Conservation (phyloP, 495 filamentous ascomycete genomes). For the Hypoxylon fragiforme region DNA sequence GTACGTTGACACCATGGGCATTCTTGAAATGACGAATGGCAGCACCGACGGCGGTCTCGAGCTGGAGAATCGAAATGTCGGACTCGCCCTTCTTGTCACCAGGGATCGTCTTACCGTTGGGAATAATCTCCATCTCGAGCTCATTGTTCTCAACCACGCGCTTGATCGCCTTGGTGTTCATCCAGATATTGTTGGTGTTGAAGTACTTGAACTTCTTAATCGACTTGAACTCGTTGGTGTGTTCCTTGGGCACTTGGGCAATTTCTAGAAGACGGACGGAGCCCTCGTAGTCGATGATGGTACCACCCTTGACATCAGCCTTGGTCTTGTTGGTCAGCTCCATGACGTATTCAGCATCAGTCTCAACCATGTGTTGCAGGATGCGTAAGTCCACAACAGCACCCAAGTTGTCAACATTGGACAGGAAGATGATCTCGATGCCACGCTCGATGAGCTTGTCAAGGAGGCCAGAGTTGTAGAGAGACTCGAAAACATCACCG, state of each 20-base stretch:
- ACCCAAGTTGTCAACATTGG: conserved; percentile 98
- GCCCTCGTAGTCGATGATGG: conserved; percentile 99
- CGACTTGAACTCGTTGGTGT: conserved; percentile 99
- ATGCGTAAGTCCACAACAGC: conserved; percentile 97
- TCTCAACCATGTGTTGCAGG: conserved; percentile 98
- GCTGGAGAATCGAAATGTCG: conserved; percentile 93
- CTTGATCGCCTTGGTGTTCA: conserved; percentile 97
- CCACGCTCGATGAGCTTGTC: conserved; percentile 93
- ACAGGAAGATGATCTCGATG: conserved; percentile 97
- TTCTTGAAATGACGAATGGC: conserved; percentile 99
- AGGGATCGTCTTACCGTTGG: conserved; percentile 97
- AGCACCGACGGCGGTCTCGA: conserved; percentile 97
- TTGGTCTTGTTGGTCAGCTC: conserved; percentile 99
- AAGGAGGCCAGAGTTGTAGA: conserved; percentile 98
- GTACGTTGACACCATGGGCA: conserved; percentile 98
- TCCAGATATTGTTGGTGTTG: conserved; percentile 99
- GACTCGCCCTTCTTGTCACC: conserved; percentile 99
- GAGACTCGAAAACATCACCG: conserved; percentile 99
- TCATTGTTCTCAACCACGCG: conserved; percentile 98
- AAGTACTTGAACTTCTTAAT: conserved; percentile 99
- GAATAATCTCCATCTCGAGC: conserved; percentile 99
- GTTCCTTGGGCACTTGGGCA: conserved; percentile 99
- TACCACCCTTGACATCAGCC: conserved; percentile 99
- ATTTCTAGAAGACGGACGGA: conserved; percentile 96
- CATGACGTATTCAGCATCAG: conserved; percentile 97